These are phyloP conservation scores for Calocybe gambosa DNA, from an alignment of 1,284 basidiomycete genomes.

Conservation along the genomic window DNA sequence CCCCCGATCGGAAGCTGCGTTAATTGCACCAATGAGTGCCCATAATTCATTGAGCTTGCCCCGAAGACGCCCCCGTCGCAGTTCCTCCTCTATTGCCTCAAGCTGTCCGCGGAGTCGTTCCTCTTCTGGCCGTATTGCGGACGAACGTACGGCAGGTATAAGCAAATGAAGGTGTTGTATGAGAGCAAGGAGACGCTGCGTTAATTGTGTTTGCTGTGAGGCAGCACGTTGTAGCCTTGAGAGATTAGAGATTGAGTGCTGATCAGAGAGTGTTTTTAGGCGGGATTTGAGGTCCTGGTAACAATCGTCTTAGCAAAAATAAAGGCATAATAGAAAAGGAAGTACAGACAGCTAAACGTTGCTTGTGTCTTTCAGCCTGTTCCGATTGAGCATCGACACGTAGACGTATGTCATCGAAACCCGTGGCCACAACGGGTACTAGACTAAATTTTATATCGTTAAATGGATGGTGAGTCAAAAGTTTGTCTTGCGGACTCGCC, in stretches of 20 bases:
- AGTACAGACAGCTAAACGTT: conserved; percentile 46
- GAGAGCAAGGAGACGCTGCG: conserved; percentile 69
- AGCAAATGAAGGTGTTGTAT: conserved; percentile 75
- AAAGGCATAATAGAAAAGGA: neutral
- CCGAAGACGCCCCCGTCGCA: conserved; percentile 63
- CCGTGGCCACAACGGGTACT: conserved; percentile 77
- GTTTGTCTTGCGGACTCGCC: conserved; percentile 39
- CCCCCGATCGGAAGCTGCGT: conserved; percentile 53
- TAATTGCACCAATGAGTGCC: conserved; percentile 78
- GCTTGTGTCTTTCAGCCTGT: conserved; percentile 65
- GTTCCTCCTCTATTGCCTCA: conserved; percentile 72
- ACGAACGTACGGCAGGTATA: conserved; percentile 72
- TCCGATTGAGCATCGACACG: conserved; percentile 76
- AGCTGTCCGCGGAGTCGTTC: conserved; percentile 63
- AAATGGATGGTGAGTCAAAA: neutral
- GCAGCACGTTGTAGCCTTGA: conserved; percentile 64
- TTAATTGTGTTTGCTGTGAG: conserved; percentile 66
- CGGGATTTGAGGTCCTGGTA: conserved; percentile 63
- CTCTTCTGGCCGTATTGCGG: conserved; percentile 78
- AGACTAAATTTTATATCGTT: conserved; percentile 40
- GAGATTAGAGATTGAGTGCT: conserved; percentile 65
- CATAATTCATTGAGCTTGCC: conserved; percentile 80
- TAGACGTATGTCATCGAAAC: conserved; percentile 78
- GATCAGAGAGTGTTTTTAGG: conserved; percentile 56
- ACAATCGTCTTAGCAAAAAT: neutral